Conservation (phyloP, 257 asterid genomes). For the Ehretia macrophylla region DNA sequence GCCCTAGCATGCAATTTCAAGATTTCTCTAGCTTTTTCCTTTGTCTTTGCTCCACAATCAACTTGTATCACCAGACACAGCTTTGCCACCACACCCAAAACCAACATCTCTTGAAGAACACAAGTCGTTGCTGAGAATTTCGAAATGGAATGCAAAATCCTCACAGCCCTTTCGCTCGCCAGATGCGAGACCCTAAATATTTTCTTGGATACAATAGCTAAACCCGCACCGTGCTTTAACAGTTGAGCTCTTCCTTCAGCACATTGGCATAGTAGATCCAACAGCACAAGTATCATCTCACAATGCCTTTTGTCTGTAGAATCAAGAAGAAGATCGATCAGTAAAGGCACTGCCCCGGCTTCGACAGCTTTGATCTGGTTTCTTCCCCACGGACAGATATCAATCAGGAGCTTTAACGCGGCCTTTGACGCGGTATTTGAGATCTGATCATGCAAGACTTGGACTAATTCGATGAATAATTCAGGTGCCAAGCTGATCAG, state of each 20-base stretch:
- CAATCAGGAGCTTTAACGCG: conserved; percentile 29
- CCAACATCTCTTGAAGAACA: conserved; percentile 48
- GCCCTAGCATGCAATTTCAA: conserved; percentile 34
- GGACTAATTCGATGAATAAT: conserved; percentile 18
- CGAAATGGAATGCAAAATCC: conserved; percentile 31
- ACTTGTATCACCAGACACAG: conserved; percentile 50
- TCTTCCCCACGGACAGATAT: conserved; percentile 37
- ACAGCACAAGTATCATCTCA: conserved; percentile 37
- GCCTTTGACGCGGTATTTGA: conserved; percentile 21
- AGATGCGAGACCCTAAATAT: conserved; percentile 38
- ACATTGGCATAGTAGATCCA: conserved; percentile 39
- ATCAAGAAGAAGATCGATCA: conserved; percentile 42
- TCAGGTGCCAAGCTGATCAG: conserved; percentile 30
- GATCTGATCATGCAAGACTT: conserved; percentile 9
- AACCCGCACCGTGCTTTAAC: conserved; percentile 48
- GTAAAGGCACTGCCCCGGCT: conserved; percentile 28
- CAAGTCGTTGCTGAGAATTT: conserved; percentile 36
- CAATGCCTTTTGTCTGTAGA: conserved; percentile 30
- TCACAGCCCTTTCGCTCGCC: conserved; percentile 44
- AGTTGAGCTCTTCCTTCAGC: conserved; percentile 71
- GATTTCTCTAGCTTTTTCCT: conserved; percentile 48
- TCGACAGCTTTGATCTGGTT: conserved; percentile 43
- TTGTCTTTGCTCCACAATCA: conserved; percentile 20
- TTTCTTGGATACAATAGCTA: conserved; percentile 43
- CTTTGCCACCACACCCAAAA: conserved; percentile 47